phyloP scores from a whole-genome alignment of 2,329 filamentous ascomycete species.

The Pseudofabraea citricarpa region DNA sequence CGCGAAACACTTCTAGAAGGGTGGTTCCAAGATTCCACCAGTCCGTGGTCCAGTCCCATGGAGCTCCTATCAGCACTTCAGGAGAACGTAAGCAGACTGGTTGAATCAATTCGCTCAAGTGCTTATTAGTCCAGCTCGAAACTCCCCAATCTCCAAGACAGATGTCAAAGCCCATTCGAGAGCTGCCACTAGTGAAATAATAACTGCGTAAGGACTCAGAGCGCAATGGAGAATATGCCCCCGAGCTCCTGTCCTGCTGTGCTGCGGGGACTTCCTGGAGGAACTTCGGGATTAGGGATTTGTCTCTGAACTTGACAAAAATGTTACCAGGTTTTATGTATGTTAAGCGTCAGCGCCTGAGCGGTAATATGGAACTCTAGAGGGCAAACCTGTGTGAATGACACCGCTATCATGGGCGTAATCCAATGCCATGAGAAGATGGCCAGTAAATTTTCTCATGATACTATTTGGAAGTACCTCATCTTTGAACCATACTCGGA shows the following conservation, averaged over 20 bases:
- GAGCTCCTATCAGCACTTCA: constrained; percentile 19
- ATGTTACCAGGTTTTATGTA: constrained; percentile 22
- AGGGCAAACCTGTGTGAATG: constrained; percentile 17
- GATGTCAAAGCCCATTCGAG: constrained; percentile 11
- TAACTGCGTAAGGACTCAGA: constrained; percentile 1
- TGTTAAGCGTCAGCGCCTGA: constrained; percentile 3
- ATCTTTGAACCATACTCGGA: constrained; percentile 9
- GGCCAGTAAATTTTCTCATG: constrained; percentile 16
- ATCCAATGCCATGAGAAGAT: constrained; percentile 21
- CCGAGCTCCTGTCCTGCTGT: constrained; percentile 1
- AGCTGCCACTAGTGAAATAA: constrained; percentile 4
- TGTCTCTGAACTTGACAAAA: constrained; percentile 17
- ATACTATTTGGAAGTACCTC: constrained; percentile 16
- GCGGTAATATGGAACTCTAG: not conserved
- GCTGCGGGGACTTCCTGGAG: constrained; percentile 4
- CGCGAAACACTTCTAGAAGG: constrained; percentile 12
- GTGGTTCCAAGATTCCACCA: constrained; percentile 21
- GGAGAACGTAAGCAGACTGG: constrained; percentile 22
- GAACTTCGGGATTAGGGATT: constrained; percentile 13
- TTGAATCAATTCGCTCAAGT: constrained; percentile 16
- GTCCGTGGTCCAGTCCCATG: constrained; percentile 17
- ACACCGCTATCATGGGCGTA: constrained; percentile 19
- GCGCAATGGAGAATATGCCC: constrained; percentile 1
- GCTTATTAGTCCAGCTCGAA: constrained; percentile 14
- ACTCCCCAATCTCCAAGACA: constrained; percentile 20